Conservation (phyloP, 495 filamentous ascomycete genomes). For the Chaetomidium leptoderma region DNA sequence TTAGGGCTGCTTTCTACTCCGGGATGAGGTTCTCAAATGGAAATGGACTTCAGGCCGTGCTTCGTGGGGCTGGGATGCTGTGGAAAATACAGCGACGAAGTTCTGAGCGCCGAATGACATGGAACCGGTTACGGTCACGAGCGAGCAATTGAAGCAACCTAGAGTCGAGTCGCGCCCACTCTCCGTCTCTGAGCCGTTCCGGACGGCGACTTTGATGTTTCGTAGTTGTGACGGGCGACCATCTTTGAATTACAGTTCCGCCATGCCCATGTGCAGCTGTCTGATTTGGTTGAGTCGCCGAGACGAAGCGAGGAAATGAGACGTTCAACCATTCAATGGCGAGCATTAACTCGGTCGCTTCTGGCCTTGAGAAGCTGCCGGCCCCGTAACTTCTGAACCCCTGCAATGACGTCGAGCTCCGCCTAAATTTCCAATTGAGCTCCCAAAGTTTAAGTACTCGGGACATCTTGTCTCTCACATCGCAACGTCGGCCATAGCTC, state of each 20-base stretch:
- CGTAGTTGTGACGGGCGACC: background rate
- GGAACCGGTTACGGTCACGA: slow-evolving; percentile 13
- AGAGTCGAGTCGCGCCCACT: slow-evolving; percentile 14
- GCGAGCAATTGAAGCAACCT: slow-evolving; percentile 21
- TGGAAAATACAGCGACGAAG: slow-evolving; percentile 8
- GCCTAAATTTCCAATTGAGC: slow-evolving; percentile 7
- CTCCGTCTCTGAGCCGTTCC: background rate
- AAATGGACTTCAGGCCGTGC: slow-evolving; percentile 37
- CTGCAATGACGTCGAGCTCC: slow-evolving; percentile 26
- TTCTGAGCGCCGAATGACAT: slow-evolving; percentile 19
- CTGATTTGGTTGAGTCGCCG: no score
- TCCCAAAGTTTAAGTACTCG: background rate
- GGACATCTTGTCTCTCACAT: no score
- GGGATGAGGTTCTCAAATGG: slow-evolving; percentile 39
- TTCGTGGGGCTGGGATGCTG: slow-evolving; percentile 14
- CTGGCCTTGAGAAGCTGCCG: background rate
- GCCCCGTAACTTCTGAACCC: slow-evolving; percentile 7
- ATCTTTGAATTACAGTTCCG: background rate
- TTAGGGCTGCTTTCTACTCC: slow-evolving; percentile 47
- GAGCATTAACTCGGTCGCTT: background rate
- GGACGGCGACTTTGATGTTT: background rate
- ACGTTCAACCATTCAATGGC: no score
- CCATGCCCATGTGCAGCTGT: no score
- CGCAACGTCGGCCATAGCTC: no score
- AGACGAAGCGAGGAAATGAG: no score